phyloP scores from a whole-genome alignment of 441 rosid species.

The Populus hybrid region DNA sequence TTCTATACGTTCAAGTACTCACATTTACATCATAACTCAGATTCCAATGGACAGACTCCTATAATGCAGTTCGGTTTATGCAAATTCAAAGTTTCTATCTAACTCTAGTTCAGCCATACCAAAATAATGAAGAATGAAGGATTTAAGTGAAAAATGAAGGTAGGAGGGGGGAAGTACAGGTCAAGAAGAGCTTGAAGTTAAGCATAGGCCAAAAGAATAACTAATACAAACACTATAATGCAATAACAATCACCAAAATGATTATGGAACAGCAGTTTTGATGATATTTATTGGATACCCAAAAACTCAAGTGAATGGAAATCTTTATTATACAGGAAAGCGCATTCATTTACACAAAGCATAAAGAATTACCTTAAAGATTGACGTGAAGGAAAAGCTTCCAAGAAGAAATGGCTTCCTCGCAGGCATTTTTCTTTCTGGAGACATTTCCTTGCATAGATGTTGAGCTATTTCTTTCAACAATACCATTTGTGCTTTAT shows the following conservation, averaged over 20 bases:
- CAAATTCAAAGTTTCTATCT: neutral
- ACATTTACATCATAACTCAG: neutral
- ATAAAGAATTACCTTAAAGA: conserved; percentile 61
- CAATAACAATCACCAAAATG: neutral
- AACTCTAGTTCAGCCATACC: neutral
- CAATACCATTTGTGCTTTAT: conserved; percentile 82
- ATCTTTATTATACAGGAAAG: neutral
- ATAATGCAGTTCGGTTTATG: neutral
- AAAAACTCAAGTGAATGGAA: neutral
- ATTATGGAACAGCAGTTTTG: neutral
- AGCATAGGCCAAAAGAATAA: neutral
- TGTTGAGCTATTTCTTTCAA: conserved; percentile 96
- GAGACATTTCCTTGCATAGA: conserved; percentile 65
- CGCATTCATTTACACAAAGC: neutral
- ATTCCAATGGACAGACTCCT: neutral
- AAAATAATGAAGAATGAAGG: neutral
- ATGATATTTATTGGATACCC: neutral
- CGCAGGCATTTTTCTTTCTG: conserved; percentile 53
- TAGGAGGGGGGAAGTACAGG: neutral
- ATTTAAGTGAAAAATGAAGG: neutral
- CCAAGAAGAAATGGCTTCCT: conserved; percentile 47
- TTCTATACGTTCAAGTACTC: neutral
- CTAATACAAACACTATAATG: neutral
- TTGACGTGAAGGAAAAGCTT: conserved; percentile 51
- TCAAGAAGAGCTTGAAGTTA: neutral